Percentiles rank a stretch among this genome's conserved stretches.
Conservation (phyloP, 1,139 yeast genomes). For the Geotrichum aggregatum region DNA sequence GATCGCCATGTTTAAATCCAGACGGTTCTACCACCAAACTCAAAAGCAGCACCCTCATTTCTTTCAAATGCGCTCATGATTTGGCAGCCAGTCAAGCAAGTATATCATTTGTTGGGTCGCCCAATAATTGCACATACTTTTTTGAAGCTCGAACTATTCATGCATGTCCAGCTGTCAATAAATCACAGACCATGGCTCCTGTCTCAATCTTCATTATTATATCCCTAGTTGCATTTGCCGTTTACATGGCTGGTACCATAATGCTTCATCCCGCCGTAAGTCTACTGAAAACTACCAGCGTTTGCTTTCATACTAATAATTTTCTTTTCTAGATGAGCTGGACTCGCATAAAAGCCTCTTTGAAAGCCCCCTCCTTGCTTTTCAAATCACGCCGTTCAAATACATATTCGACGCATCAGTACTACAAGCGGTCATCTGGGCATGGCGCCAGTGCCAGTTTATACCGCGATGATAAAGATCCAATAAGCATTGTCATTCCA, state of each 20-base stretch:
- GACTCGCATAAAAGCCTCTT: constrained; percentile 16
- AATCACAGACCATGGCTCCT: constrained; percentile 36
- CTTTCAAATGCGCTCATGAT: constrained; percentile 78
- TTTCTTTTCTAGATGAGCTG: constrained; percentile 5
- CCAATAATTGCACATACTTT: constrained; percentile 73
- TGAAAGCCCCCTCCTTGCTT: constrained; percentile 8
- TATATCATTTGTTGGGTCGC: constrained; percentile 64
- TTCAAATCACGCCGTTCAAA: not conserved
- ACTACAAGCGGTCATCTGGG: not conserved
- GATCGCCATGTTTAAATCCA: constrained; percentile 57
- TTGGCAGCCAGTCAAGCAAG: constrained; percentile 53
- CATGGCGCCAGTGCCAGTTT: not conserved
- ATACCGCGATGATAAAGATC: constrained; percentile 13
- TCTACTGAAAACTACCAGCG: not conserved
- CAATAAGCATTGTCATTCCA: constrained; percentile 8
- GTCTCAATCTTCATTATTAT: constrained; percentile 31
- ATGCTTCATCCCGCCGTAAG: constrained; percentile 19
- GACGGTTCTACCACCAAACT: constrained; percentile 44
- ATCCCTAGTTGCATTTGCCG: constrained; percentile 39
- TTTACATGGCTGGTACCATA: constrained; percentile 35
- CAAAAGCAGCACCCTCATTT: constrained; percentile 60
- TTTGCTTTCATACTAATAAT: not conserved
- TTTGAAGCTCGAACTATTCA: constrained; percentile 83
- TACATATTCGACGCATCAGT: constrained; percentile 10
- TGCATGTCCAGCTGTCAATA: constrained; percentile 80